Percentiles rank a stretch among this genome's conserved stretches.
Evolutionary conservation across 1,139 yeast genomes (phyloP).

Genomic region (Pichia sp.): DNA sequence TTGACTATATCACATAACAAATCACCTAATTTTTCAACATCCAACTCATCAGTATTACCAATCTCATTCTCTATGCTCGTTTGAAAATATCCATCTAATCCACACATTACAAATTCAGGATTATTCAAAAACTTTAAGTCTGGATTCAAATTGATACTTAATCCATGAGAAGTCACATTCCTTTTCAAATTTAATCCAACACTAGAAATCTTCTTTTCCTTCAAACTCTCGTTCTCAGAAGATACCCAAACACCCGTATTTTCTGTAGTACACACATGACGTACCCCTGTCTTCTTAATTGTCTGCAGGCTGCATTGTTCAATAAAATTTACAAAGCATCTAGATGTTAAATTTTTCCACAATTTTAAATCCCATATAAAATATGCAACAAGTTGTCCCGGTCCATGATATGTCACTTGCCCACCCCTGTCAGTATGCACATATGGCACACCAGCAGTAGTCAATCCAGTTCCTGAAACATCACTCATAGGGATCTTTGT

Average conservation of each 20-base stretch:
- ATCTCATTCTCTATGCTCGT: conserved; percentile 37
- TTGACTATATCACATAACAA: conserved; percentile 4
- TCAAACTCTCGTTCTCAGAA: too few relatives aligned
- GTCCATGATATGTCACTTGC: conserved; percentile 93
- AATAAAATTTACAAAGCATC: conserved; percentile 69
- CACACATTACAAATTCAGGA: conserved; percentile 71
- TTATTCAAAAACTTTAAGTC: conserved; percentile 65
- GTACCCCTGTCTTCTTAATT: conserved; percentile 31
- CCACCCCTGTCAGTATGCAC: conserved; percentile 91
- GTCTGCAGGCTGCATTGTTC: conserved; percentile 59
- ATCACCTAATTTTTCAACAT: conserved; percentile 5
- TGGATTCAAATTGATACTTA: conserved; percentile 73
- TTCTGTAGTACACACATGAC: conserved; percentile 37
- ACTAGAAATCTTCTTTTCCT: conserved; percentile 68
- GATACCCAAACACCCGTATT: conserved; percentile 88
- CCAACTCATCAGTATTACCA: not conserved
- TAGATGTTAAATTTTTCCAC: conserved; percentile 55
- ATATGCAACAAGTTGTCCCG: conserved; percentile 88
- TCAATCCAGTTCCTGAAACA: conserved; percentile 28
- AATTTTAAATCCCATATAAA: conserved; percentile 69
- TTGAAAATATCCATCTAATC: conserved; percentile 56
- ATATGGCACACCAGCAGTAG: conserved; percentile 73
- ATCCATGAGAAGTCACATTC: conserved; percentile 83
- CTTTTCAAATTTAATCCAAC: conserved; percentile 84
- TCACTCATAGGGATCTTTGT: conserved; percentile 34